These are phyloP conservation scores for Colletotrichum sp. DNA, from an alignment of 2,329 filamentous ascomycete species.

Conservation along the genomic window DNA sequence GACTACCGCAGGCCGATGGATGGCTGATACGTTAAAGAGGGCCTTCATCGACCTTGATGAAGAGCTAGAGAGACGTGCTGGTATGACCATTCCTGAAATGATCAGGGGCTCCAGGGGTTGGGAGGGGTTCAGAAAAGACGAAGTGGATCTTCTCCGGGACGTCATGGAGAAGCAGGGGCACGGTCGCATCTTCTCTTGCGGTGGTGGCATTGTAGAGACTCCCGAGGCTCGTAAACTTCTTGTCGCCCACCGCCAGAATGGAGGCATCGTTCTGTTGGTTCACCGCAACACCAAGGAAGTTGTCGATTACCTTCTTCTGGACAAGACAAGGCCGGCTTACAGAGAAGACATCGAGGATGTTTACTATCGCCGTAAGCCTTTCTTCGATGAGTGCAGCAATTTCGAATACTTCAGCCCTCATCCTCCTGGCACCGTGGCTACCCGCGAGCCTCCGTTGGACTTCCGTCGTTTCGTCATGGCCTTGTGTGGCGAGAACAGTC, in stretches of 20 bases:
- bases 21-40: conserved; percentile 75
- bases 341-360: conserved; percentile 91
- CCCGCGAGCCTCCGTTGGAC: conserved; percentile 43
- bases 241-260: conserved; percentile 71
- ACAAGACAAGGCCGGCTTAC: conserved; percentile 92
- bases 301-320: conserved; percentile 84
- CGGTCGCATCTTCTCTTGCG: conserved; percentile 88
- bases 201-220: conserved; percentile 90
- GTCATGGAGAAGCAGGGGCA: conserved; percentile 76
- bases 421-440: conserved; percentile 26
- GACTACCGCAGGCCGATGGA: conserved; percentile 90
- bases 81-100: conserved; percentile 84
- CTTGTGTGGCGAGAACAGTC: conserved; percentile 33
- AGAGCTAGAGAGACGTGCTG: conserved; percentile 77
- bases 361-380: conserved; percentile 86
- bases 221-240: conserved; percentile 80
- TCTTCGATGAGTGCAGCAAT: conserved; percentile 93
- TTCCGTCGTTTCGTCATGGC: conserved; percentile 72
- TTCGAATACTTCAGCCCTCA: conserved; percentile 89
- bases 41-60: conserved; percentile 87
- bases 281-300: conserved; percentile 88
- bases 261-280: conserved; percentile 86
- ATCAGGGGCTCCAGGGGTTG: conserved; percentile 76
- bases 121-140: conserved; percentile 84
- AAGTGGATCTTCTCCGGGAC: conserved; percentile 75